Percentiles rank a stretch among this genome's conserved stretches.
Evolutionary conservation across 352 stramenopile species (phyloP).

Genomic region (Pythium phragmiticola): DNA sequence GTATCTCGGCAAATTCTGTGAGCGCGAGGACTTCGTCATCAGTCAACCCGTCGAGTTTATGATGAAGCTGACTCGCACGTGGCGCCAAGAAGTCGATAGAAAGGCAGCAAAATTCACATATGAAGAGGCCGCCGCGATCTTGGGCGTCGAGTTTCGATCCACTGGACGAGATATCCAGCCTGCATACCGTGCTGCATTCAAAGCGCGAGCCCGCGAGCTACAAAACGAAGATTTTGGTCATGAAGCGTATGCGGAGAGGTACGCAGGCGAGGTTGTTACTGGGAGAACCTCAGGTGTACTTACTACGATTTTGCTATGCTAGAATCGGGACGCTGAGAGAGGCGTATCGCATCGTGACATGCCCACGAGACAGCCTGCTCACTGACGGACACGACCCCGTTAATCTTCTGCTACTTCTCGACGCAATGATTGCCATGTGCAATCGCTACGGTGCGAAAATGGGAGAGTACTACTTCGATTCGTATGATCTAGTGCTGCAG

Average conservation of each 20-base stretch:
- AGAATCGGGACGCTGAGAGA: slow-evolving; percentile 51
- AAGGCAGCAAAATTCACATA: slow-evolving; percentile 27
- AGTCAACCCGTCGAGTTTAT: slow-evolving; percentile 88
- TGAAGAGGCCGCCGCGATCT: slow-evolving; percentile 41
- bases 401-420: slow-evolving; percentile 66
- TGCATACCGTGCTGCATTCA: slow-evolving; percentile 56
- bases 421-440: slow-evolving; percentile 65
- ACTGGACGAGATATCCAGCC: slow-evolving; percentile 21
- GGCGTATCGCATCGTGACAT: slow-evolving; percentile 68
- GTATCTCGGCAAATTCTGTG: slow-evolving; percentile 92
- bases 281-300: background rate
- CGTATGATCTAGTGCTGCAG: slow-evolving; percentile 60
- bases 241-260: slow-evolving; percentile 46
- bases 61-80: slow-evolving; percentile 65
- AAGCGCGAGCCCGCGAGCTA: slow-evolving; percentile 45
- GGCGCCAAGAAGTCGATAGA: slow-evolving; percentile 69
- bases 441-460: slow-evolving; percentile 55
- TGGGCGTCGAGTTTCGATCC: slow-evolving; percentile 30
- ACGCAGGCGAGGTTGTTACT: background rate
- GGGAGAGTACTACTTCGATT: slow-evolving; percentile 61
- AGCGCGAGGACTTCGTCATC: slow-evolving; percentile 80
- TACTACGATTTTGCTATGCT: background rate
- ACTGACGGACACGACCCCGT: slow-evolving; percentile 67
- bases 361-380: slow-evolving; percentile 61
- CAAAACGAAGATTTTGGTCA: slow-evolving; percentile 27